Conservation (phyloP, 2,329 filamentous ascomycete genomes). For the Akanthomyces muscarius region DNA sequence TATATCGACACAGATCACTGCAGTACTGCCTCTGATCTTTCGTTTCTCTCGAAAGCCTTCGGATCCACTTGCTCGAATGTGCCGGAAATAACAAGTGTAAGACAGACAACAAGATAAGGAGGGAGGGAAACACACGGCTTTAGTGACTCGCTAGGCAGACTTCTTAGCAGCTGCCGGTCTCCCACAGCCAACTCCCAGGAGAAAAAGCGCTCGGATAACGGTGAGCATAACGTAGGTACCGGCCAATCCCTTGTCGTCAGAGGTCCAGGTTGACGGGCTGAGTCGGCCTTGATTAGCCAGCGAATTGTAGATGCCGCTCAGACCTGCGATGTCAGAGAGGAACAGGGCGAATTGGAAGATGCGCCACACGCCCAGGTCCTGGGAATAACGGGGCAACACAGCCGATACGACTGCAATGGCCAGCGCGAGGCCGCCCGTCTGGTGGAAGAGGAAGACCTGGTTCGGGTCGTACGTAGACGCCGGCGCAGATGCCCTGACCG, state of each 20-base stretch:
- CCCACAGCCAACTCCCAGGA: slow-evolving; percentile 19
- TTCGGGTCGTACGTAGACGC: slow-evolving; percentile 17
- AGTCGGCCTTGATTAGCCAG: slow-evolving; percentile 19
- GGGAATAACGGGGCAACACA: slow-evolving; percentile 21
- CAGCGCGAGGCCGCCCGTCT: slow-evolving; percentile 21
- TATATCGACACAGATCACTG: not conserved
- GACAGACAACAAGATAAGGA: not conserved
- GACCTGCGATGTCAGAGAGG: slow-evolving; percentile 21
- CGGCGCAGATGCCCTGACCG: slow-evolving; percentile 18
- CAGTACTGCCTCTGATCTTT: no score
- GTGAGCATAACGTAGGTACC: slow-evolving; percentile 19
- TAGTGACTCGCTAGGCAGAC: not conserved
- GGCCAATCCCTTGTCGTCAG: slow-evolving; percentile 20
- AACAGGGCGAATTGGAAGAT: slow-evolving; percentile 22
- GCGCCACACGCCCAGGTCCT: slow-evolving; percentile 22
- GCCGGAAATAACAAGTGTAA: not conserved
- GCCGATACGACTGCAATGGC: slow-evolving; percentile 20
- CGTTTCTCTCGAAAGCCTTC: no score
- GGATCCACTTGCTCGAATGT: not conserved
- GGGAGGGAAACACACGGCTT: not conserved
- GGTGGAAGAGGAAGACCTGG: slow-evolving; percentile 24
- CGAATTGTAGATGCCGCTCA: slow-evolving; percentile 20
- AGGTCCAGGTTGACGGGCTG: slow-evolving; percentile 16
- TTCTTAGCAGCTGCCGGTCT: slow-evolving; percentile 8
- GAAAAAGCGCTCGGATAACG: slow-evolving; percentile 19